Evolutionary conservation across 164 flowering plant genomes (phyloP).

Genomic region (Echeveria elegans): DNA sequence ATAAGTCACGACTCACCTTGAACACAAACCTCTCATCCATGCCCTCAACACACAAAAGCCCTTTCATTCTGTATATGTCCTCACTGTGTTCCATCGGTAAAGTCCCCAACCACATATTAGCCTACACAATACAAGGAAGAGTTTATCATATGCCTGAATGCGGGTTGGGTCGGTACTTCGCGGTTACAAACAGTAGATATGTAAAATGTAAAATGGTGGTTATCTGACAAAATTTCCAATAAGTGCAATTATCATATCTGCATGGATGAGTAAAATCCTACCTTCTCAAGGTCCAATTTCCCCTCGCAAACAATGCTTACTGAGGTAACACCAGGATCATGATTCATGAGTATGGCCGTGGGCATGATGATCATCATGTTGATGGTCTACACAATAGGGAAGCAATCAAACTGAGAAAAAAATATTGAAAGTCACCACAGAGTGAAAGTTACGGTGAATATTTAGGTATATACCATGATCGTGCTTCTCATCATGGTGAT

Average conservation of each 20-base stretch:
- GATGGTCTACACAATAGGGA: neutral
- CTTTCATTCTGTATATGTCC: constrained; percentile 95
- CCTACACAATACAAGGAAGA: constrained; percentile 38
- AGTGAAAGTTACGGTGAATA: no score
- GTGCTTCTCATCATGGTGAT: constrained; percentile 25
- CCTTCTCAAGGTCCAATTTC: constrained; percentile 92
- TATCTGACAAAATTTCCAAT: no score
- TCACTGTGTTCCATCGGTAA: constrained; percentile 78
- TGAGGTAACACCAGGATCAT: constrained; percentile 95
- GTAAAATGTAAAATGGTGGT: no score
- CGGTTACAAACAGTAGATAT: no score
- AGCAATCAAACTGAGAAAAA: neutral
- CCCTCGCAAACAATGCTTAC: constrained; percentile 99
- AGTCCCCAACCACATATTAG: constrained; percentile 91
- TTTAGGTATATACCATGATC: constrained; percentile 35
- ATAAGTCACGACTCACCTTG: constrained; percentile 77
- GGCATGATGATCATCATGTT: constrained; percentile 49
- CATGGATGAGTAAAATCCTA: constrained; percentile 14
- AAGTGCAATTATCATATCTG: neutral
- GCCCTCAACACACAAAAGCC: constrained; percentile 81
- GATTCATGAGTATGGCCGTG: constrained; percentile 90
- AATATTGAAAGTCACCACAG: no score
- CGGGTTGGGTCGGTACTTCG: no score
- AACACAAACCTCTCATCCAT: constrained; percentile 96
- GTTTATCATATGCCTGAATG: constrained; percentile 4